Evolutionary conservation across 495 filamentous ascomycete species (phyloP).

Genomic region (Parachaetomium inaequale): DNA sequence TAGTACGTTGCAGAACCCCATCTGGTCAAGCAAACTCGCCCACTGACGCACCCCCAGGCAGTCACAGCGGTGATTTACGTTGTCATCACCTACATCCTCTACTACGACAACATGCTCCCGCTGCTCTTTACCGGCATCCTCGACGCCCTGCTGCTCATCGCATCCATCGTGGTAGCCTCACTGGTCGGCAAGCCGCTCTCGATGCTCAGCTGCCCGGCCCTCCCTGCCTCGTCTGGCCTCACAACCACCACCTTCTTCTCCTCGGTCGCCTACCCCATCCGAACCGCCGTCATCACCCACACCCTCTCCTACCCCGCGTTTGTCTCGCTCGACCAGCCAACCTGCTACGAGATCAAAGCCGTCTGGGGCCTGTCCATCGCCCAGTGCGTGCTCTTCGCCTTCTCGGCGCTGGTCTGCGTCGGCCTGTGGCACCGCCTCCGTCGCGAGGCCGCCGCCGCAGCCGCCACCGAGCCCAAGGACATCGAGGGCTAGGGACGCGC

Average conservation of each 20-base stretch:
- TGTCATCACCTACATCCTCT: constrained; percentile 74
- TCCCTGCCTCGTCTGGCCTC: constrained; percentile 27
- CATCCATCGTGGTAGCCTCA: constrained; percentile 69
- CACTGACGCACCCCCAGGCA: constrained; percentile 47
- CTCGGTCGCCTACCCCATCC: constrained; percentile 11
- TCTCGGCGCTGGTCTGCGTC: constrained; percentile 55
- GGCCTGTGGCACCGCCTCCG: constrained; percentile 40
- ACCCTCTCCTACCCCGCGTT: constrained; percentile 26
- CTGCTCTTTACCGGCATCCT: constrained; percentile 63
- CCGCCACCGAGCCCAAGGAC: constrained; percentile 30
- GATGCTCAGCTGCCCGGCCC: constrained; percentile 65
- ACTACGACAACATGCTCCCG: constrained; percentile 72
- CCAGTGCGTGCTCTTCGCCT: constrained; percentile 71
- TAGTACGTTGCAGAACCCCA: constrained; percentile 56
- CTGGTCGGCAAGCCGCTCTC: constrained; percentile 79
- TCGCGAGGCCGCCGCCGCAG: constrained; percentile 21
- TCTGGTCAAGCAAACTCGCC: neutral
- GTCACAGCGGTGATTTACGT: constrained; percentile 76
- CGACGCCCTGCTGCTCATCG: constrained; percentile 69
- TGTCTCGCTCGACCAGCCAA: constrained; percentile 50
- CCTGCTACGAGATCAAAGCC: constrained; percentile 82
- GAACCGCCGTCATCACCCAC: constrained; percentile 16
- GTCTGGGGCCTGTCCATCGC: constrained; percentile 87
- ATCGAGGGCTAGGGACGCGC: constrained; percentile 45
- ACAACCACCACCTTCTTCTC: constrained; percentile 16